phyloP scores from a whole-genome alignment of 306 rosid species.

The Senna siamea region DNA sequence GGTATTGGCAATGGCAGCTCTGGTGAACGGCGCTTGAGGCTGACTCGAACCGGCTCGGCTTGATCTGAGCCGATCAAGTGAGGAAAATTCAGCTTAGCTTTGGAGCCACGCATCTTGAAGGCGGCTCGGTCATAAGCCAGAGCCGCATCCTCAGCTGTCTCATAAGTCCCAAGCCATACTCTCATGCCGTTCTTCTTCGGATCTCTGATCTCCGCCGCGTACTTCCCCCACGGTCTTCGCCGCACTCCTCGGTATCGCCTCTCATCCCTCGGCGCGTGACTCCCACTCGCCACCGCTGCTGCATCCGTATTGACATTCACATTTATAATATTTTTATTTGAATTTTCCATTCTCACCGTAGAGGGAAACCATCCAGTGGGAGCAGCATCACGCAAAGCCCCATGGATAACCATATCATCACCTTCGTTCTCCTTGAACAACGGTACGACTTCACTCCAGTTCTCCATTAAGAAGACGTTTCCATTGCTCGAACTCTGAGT shows the following conservation, averaged over 20 bases:
- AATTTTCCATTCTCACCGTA: not conserved
- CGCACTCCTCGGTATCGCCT: slow-evolving; percentile 53
- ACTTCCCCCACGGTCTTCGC: slow-evolving; percentile 65
- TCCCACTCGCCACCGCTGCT: not conserved
- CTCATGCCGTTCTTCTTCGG: slow-evolving; percentile 49
- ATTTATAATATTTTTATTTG: no score
- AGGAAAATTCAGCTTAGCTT: slow-evolving; percentile 67
- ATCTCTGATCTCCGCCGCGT: slow-evolving; percentile 68
- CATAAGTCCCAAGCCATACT: slow-evolving; percentile 69
- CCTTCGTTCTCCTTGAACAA: slow-evolving; percentile 46
- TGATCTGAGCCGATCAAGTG: slow-evolving; percentile 41
- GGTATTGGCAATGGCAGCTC: not conserved
- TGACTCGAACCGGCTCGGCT: not conserved
- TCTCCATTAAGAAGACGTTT: slow-evolving; percentile 38
- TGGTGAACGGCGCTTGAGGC: slow-evolving; percentile 1
- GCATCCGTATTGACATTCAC: not conserved
- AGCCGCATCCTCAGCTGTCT: slow-evolving; percentile 57
- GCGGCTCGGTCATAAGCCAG: slow-evolving; percentile 69
- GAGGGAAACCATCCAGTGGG: slow-evolving; percentile 37
- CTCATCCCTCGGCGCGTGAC: slow-evolving; percentile 2
- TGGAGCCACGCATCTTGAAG: slow-evolving; percentile 56
- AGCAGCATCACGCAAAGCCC: slow-evolving; percentile 38
- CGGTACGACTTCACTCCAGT: slow-evolving; percentile 40
- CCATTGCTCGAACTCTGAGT: slow-evolving; percentile 16
- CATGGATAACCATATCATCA: slow-evolving; percentile 45